Conservation (phyloP, 2,329 filamentous ascomycete genomes). For the Westerdykella aurantiaca region DNA sequence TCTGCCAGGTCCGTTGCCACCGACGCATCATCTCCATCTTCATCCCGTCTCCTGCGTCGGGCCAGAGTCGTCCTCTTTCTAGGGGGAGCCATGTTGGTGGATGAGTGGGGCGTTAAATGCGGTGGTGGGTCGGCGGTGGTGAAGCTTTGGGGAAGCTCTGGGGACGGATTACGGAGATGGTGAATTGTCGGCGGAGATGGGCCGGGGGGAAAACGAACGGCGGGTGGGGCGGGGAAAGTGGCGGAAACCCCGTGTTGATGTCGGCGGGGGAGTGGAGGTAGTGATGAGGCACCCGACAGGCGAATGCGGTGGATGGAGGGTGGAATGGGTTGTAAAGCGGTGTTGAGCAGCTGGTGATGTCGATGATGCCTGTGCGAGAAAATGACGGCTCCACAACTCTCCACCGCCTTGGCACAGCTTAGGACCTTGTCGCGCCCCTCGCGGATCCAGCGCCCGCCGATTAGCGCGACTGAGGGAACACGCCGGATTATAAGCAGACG, state of each 20-base stretch:
- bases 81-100: conserved; percentile 32
- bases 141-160: conserved; percentile 15
- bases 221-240: conserved; percentile 2
- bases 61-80: conserved; percentile 31
- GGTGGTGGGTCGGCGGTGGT: conserved; percentile 14
- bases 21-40: conserved; percentile 35
- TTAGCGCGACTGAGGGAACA: too few species aligned
- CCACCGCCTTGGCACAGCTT: not conserved
- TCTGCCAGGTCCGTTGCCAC: conserved; percentile 50
- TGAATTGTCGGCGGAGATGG: conserved; percentile 17
- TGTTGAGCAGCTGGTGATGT: conserved; percentile 18
- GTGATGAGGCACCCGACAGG: conserved; percentile 19
- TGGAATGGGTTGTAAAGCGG: conserved; percentile 7
- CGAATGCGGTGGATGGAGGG: conserved; percentile 10
- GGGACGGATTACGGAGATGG: conserved; percentile 15
- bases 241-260: conserved; percentile 4
- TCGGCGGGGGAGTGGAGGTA: conserved; percentile 16
- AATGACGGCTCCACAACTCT: conserved; percentile 16
- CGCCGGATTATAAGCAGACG: too few species aligned
- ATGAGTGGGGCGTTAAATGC: conserved; percentile 3
- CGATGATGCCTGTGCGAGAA: conserved; percentile 30
- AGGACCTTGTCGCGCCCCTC: not conserved
- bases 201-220: conserved; percentile 13
- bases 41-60: conserved; percentile 36
- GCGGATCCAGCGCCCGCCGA: not conserved